Evolutionary conservation across 805 yeast genomes (phyloP).

Genomic region (Cyberlindnera meyerae): DNA sequence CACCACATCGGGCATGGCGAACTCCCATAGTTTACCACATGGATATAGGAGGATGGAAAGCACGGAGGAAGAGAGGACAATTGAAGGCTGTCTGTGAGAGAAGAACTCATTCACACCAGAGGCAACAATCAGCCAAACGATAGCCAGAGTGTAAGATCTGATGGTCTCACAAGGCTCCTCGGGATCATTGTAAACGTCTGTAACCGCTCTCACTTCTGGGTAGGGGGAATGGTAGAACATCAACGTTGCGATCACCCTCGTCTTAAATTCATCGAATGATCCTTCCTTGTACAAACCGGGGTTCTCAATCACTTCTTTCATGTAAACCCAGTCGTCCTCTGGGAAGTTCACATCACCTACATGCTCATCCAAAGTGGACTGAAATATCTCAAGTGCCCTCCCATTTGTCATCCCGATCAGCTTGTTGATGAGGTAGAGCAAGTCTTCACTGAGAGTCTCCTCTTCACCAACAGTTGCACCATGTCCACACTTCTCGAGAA

Average conservation of each 20-base stretch:
- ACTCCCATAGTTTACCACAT: slow-evolving; percentile 38
- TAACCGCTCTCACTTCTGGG: slow-evolving; percentile 63
- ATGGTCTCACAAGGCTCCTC: slow-evolving; percentile 45
- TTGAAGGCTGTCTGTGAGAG: slow-evolving; percentile 48
- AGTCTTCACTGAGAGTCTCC: slow-evolving; percentile 11
- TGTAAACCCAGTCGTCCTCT: slow-evolving; percentile 15
- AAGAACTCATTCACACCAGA: slow-evolving; percentile 54
- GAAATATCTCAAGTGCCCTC: slow-evolving; percentile 22
- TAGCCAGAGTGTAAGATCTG: slow-evolving; percentile 33
- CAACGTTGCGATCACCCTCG: slow-evolving; percentile 9
- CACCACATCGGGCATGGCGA: slow-evolving; percentile 41
- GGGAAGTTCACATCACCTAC: slow-evolving; percentile 45
- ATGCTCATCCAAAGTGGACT: slow-evolving; percentile 37
- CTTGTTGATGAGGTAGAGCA: slow-evolving; percentile 13
- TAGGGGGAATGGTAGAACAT: slow-evolving; percentile 46
- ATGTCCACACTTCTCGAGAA: slow-evolving; percentile 17
- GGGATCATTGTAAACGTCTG: slow-evolving; percentile 46
- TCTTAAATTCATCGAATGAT: slow-evolving; percentile 10
- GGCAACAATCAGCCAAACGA: slow-evolving; percentile 47
- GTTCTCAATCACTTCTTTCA: slow-evolving; percentile 3
- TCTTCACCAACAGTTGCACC: slow-evolving; percentile 9
- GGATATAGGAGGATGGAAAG: slow-evolving; percentile 44
- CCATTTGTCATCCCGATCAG: slow-evolving; percentile 25
- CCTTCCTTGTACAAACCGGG: too few species aligned
- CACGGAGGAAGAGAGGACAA: slow-evolving; percentile 38